Base-by-base conservation (phyloP, 1,284 basidiomycete species). In the Stygiomarasmius scandens region DNA sequence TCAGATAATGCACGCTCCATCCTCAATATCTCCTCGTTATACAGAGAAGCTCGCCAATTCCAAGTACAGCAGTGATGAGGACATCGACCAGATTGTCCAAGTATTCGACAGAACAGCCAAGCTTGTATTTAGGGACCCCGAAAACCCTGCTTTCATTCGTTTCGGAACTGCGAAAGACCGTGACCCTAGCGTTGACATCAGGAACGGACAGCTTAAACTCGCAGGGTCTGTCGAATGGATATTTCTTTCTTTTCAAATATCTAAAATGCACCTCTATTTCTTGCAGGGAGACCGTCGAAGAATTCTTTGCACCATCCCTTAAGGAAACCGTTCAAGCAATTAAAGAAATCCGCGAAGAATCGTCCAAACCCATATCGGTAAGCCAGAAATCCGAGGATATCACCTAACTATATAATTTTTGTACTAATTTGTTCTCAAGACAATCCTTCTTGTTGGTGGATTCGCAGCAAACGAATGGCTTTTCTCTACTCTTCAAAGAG, bases 381-480 rank as follows among this genome's bases (percentile, higher is more conserved):
- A 49, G 52, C 43, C 19, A 32, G 29, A 12, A 32, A n/a, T n/a
- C n/a, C n/a, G n/a, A n/a, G n/a, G n/a, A 25, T 20, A 29, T 6
- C 19, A 10, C 11, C 32, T 46, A 44, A 22, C 10, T 24, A 25
- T 29, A 19, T 34, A 36, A 2, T 20, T 34, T 54, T 10, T 25
- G 20, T 23, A 22, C 10, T 20, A 29, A 25, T 32, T 19, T n/a
- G 8, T 16, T 27, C 5, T 8, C 10, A 16, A 78, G 77, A 70
- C 65, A 23, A 67, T 74, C 29, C 66, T 72, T 54, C 63, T 77
- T 3, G 72, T 77, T 6, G 81, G 81, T 6, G 82, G 81, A 0
- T 83, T 81, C 63, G 80, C 77, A 10, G 79, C 80, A 1, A 82
- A 78, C 60, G 78, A 82, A 22, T 82, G 76, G 74, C 67, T 83